These are phyloP conservation scores for Cicer arietinum DNA, from an alignment of 306 rosid genomes.

Conservation along the genomic window DNA sequence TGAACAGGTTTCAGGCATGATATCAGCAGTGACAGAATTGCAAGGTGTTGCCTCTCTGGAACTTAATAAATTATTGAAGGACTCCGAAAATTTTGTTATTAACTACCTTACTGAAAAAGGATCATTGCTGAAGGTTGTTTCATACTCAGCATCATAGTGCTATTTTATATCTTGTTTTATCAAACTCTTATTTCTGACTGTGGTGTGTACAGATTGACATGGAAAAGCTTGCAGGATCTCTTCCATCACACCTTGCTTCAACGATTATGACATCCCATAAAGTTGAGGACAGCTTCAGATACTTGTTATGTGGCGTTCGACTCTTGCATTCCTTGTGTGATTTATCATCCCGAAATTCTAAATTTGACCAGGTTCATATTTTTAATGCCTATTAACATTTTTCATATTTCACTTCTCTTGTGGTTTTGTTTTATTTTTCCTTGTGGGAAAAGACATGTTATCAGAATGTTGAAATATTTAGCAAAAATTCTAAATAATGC, in stretches of 20 bases:
- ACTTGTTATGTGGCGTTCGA: conserved; percentile 76
- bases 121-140: conserved; percentile 61
- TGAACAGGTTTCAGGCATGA: conserved; percentile 70
- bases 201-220: conserved; percentile 73
- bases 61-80: conserved; percentile 70
- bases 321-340: conserved; percentile 91
- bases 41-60: conserved; percentile 71
- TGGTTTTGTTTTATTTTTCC: conserved; percentile 33
- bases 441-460: conserved; percentile 18
- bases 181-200: conserved; percentile 38
- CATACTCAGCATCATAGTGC: conserved; percentile 34
- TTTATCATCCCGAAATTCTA: conserved; percentile 81
- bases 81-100: conserved; percentile 75
- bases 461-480: conserved; percentile 36
- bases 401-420: conserved; percentile 33
- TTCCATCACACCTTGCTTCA: conserved; percentile 83
- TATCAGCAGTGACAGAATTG: conserved; percentile 71
- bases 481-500: conserved; percentile 26
- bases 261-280: conserved; percentile 62
- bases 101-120: conserved; percentile 60
- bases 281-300: conserved; percentile 65
- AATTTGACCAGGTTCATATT: conserved; percentile 81
- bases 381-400: conserved; percentile 20
- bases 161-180: conserved; percentile 37
- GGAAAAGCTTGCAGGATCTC: conserved; percentile 81